Percentiles rank a stretch among this genome's conserved stretches.
Conservation (phyloP, 176 grass and related monocot species). For the Triticum turgidum region DNA sequence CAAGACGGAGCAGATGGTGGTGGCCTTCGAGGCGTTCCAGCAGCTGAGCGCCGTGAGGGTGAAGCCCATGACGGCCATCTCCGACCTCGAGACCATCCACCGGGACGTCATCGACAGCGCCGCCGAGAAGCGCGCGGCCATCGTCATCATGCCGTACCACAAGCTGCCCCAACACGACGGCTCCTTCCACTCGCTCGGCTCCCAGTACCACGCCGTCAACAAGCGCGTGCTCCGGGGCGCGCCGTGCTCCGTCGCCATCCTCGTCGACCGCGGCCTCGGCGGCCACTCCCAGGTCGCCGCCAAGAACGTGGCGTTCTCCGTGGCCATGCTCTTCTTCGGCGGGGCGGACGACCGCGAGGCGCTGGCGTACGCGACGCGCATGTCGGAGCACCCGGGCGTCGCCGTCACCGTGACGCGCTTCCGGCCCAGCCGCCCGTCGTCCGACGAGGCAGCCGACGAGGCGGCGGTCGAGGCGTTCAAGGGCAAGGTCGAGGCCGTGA, state of each 20-base stretch:
- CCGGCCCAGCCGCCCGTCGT: background rate
- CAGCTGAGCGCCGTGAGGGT: constrained; percentile 64
- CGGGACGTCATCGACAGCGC: constrained; percentile 68
- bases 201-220: constrained; percentile 60
- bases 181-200: constrained; percentile 48
- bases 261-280: constrained; percentile 83
- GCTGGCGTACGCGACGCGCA: constrained; percentile 59
- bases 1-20: constrained; percentile 45
- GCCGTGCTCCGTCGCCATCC: constrained; percentile 69
- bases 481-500: background rate
- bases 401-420: constrained; percentile 51
- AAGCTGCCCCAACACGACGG: constrained; percentile 57
- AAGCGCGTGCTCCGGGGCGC: constrained; percentile 62
- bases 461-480: constrained; percentile 37
- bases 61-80: constrained; percentile 77
- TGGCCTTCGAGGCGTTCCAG: constrained; percentile 83
- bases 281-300: constrained; percentile 62
- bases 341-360: constrained; percentile 81
- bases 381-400: constrained; percentile 65
- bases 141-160: constrained; percentile 81
- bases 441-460: constrained; percentile 27
- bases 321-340: constrained; percentile 64
- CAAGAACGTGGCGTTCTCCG: constrained; percentile 46
- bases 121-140: constrained; percentile 42
- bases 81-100: constrained; percentile 69